A percentile compares a stretch with the other conserved stretches of the same genome.
phyloP scores from a whole-genome alignment of 768 basidiomycete genomes.

The Panaeolus cyanescens region DNA sequence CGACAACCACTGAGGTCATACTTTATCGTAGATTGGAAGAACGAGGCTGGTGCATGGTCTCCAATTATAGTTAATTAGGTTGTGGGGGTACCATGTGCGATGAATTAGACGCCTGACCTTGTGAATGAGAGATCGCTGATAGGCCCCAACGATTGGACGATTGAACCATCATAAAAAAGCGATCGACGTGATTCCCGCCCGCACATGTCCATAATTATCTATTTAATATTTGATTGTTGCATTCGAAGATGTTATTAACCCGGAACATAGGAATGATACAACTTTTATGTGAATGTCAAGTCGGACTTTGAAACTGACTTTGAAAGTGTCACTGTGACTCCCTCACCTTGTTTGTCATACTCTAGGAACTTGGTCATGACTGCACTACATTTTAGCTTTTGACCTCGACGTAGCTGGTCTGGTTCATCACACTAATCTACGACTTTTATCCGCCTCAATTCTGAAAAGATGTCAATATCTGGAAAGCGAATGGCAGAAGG shows the following conservation, averaged over 20 bases:
- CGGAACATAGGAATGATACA: too few relatives aligned
- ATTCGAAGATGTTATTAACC: too few relatives aligned
- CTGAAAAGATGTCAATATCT: constrained; percentile 27
- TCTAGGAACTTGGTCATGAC: not conserved
- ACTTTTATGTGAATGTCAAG: not conserved
- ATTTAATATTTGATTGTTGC: too few relatives aligned
- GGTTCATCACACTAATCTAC: not conserved
- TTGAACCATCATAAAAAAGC: too few relatives aligned
- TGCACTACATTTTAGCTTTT: not conserved
- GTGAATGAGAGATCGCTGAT: not conserved
- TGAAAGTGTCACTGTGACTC: too few relatives aligned
- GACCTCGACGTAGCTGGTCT: not conserved
- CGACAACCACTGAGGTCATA: too few relatives aligned
- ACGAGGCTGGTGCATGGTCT: too few relatives aligned
- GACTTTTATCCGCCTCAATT: not conserved
- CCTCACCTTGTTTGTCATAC: too few relatives aligned
- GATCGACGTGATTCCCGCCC: not conserved
- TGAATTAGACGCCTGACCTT: not conserved
- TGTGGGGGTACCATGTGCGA: not conserved
- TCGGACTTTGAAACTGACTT: not conserved
- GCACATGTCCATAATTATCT: too few relatives aligned
- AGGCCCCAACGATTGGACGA: too few relatives aligned
- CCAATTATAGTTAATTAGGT: too few relatives aligned
- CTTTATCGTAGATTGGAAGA: too few relatives aligned
- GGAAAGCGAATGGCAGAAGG: constrained; percentile 42